Base-by-base conservation (phyloP, 2,329 filamentous ascomycete genomes). In the Elsinoe necatrix region DNA sequence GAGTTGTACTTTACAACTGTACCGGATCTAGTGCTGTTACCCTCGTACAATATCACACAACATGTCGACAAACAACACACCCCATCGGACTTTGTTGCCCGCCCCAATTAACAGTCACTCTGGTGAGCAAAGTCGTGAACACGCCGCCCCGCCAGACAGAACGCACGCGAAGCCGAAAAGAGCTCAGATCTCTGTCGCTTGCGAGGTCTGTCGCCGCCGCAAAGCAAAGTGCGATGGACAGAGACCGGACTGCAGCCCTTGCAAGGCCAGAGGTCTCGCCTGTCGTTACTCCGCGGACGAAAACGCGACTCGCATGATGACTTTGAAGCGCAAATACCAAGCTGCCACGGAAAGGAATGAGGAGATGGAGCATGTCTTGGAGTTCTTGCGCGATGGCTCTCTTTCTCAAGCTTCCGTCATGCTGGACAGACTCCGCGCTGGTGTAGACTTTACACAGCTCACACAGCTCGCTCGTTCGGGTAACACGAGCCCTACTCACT, bases 151-250 rank as follows among this genome's bases (percentile, higher is more conserved):
- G 5, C 31, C 43, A 8, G 20, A 55, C 35, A 25, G 27, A 3
- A 21, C 34, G 9, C 18, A 55, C 4, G 8, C 35, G 9, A 55
- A 43, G 25, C 51, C 34, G 5, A 55, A 55, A 16, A 23, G 51
- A n/a, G 34, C 51, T 12, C 51, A 55, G 12, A 55, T 55, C 8
- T 55, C 51, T 7, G 51, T 55, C 14, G 51, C 51, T 20, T 55
- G 51, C n/a, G 51, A 55, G 37, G 51, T 55, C 12, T 55, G 51
- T 55, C 51, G 34, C 14, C 31, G 51, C 20, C 51, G 51, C 18
- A 55, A 55, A 16, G 51, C 51, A 25, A 55, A 55, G 37, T 55
- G 51, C 21, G 51, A 55, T 31, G 51, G 51, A 18, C 23, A 39
- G 11, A 37, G 51, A 16, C 51, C 51, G 3, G 21, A 31, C 11